Base-by-base conservation (phyloP, 768 basidiomycete species). In the Lepiota brunneoincarnata region DNA sequence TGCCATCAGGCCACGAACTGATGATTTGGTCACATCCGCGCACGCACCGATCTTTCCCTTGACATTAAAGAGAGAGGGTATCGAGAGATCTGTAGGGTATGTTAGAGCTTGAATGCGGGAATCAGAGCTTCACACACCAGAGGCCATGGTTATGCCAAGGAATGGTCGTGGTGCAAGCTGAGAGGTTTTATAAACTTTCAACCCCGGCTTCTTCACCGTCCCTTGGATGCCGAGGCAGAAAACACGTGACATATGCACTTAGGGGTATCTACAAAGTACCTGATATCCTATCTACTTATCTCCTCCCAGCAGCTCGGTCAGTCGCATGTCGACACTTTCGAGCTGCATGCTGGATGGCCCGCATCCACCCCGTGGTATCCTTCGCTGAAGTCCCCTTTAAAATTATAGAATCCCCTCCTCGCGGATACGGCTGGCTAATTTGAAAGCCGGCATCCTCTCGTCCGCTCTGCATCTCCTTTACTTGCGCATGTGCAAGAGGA, bases 401-500 rank as follows among this genome's bases (percentile, higher is more conserved):
- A 15, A 70, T 69, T 40, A 93, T 78, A 4, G 76, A 76, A 54
- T 92, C 87, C 1, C 89, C 90, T 31, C 89, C 89, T 43, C 88
- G 78, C 35, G 84, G 83, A 66, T 87, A 89, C 2, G 83, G 76
- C 51, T 89, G 69, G 12, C 76, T 73, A 11, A 94, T 67, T 51
- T 83, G 79, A 73, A 95, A 86, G 3, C 77, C 66, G n/a, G 76
- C 61, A 64, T 90, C 84, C 59, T 92, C 91, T 91, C 55, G 45
- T 2, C 74, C 75, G 1, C 76, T 72, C n/a, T 75, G 65, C 4
- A 68, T 63, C 51, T 83, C 79, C 54, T 75, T 78, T 11, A 88
- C 80, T 59, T 79, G 77, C 17, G 85, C 77, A 59, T 89, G 84
- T 4, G 81, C 73, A n/a, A 91, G 70, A 0, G 85, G 81, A 42